Evolutionary conservation across 768 basidiomycete species (phyloP).

Genomic region (Collybia mongolica): DNA sequence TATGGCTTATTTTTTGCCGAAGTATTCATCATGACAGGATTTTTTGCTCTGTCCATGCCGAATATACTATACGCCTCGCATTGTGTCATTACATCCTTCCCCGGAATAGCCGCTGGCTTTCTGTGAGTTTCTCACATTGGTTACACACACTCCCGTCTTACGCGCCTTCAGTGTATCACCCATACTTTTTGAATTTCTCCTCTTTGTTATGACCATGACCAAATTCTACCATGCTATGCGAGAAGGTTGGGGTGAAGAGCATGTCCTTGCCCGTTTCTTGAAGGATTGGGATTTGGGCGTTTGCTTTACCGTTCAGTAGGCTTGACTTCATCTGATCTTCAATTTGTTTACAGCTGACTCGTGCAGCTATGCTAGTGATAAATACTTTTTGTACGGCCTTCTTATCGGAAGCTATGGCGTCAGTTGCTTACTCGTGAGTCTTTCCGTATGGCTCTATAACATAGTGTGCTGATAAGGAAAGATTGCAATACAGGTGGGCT

Average conservation of each 20-base stretch:
- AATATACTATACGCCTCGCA: conserved; percentile 14
- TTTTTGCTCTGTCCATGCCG: conserved; percentile 11
- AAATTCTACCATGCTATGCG: conserved; percentile 21
- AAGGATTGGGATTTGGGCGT: conserved; percentile 23
- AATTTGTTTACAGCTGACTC: too few relatives aligned
- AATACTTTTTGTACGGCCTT: conserved; percentile 16
- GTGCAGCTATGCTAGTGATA: conserved; percentile 13
- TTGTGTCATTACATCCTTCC: conserved; percentile 18
- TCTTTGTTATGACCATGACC: conserved; percentile 23
- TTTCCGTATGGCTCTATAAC: not conserved
- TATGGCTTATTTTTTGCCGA: conserved; percentile 13
- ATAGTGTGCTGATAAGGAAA: not conserved
- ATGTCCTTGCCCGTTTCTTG: conserved; percentile 20
- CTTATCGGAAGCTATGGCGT: conserved; percentile 14
- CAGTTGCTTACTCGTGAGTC: conserved; percentile 19
- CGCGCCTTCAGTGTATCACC: conserved; percentile 10
- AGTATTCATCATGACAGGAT: conserved; percentile 11
- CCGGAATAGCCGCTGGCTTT: conserved; percentile 12
- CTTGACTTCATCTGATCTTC: not conserved
- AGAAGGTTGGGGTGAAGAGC: conserved; percentile 21
- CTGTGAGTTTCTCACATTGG: conserved; percentile 13
- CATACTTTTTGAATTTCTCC: conserved; percentile 18
- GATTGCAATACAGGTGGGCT: conserved; percentile 12
- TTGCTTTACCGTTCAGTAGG: conserved; percentile 21
- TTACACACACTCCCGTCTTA: not conserved